Base-by-base conservation (phyloP, 768 basidiomycete species). In the Harrya chromipes region DNA sequence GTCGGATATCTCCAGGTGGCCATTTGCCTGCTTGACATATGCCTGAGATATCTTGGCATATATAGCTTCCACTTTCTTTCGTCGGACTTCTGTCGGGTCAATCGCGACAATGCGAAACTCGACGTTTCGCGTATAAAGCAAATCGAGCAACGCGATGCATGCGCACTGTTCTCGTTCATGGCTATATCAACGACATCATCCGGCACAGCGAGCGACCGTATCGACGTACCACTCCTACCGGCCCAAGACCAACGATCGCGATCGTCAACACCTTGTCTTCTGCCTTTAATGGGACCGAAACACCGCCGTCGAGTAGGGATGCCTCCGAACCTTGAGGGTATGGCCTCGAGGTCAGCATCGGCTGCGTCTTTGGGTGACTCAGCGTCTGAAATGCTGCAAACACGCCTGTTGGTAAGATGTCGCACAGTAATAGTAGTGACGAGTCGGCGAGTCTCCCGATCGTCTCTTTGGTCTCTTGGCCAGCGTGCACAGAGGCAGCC, bases 321-420 rank as follows among this genome's bases (percentile, higher is more conserved):
- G 43, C 5, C 13, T 51, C 50, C 14, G 57, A 55, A n/a, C 60
- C 56, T 6, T 54, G 58, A 2, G 87, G 87, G 73, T 83, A 90
- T 5, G 86, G 68, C 34, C 61, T 72, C 3, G 80, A 82, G 0
- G 75, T 80, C 42, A 87, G 56, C 21, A 84, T 72, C 9, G 86
- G 80, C 17, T 74, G 69, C 5, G 83, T 70, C 67, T 90, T 90
- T 4, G 86, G 83, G 59, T 90, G 87, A 50, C 81, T 80, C 50
- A 89, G 58, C 3, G 82, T 81, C 63, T 90, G 88, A 49, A 82
- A 60, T 3, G 83, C 84, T 9, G 87, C 87, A 58, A 88, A 90
- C 14, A 85, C 79, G 4, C 87, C 87, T 0, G 89, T 90, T 4
- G 89, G 89, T 13, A 90, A 74, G 58, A 90, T 88, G 58, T 90